These are phyloP conservation scores for Dittrichia graveolens DNA, from an alignment of 129 eudicot genomes.

Conservation along the genomic window DNA sequence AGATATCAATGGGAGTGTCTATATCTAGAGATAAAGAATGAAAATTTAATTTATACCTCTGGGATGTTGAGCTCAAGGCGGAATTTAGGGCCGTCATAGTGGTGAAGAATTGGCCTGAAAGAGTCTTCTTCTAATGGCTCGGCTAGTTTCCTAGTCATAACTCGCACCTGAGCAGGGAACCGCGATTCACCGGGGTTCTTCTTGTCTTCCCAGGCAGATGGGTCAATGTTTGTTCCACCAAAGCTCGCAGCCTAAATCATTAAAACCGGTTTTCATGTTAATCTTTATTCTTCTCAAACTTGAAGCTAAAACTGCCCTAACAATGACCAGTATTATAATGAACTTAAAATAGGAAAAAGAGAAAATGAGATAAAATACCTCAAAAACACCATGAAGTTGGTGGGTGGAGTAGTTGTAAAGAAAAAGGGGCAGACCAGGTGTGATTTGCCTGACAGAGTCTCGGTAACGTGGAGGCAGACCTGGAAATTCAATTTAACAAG, in stretches of 20 bases:
- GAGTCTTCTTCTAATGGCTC: conserved; percentile 96
- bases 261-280: conserved; percentile 2
- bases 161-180: conserved; percentile 98
- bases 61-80: conserved; percentile 94
- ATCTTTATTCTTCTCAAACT: no score
- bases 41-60: conserved; percentile 56
- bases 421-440: conserved; percentile 92
- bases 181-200: conserved; percentile 93
- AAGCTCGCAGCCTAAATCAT: conserved; percentile 83
- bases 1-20: background rate
- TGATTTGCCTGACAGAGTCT: conserved; percentile 89
- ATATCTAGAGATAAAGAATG: background rate
- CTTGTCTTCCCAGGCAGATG: conserved; percentile 98
- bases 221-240: conserved; percentile 94
- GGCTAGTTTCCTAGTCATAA: conserved; percentile 74
- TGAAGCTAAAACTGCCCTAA: background rate
- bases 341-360: background rate
- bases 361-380: conserved; percentile 50
- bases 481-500: conserved; percentile 30
- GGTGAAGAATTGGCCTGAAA: conserved; percentile 97
- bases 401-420: conserved; percentile 98
- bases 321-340: no score
- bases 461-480: conserved; percentile 97
- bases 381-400: conserved; percentile 97
- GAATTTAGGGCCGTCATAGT: conserved; percentile 98